Evolutionary conservation across 495 filamentous ascomycete genomes (phyloP).

Genomic region (Thermothielavioides terrestris): DNA sequence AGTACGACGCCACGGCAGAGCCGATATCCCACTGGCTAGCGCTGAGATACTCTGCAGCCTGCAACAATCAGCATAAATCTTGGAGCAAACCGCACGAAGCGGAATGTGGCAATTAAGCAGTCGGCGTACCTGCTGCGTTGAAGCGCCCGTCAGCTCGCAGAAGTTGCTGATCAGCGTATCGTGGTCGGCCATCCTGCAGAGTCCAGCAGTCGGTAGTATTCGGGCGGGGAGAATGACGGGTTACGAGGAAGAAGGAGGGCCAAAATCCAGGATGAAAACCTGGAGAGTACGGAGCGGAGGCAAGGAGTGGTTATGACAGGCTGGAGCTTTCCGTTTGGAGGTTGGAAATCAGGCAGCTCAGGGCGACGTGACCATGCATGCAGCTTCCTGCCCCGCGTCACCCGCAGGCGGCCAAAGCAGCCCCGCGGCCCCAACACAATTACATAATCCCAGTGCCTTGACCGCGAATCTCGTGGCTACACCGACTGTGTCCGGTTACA

Average conservation of each 20-base stretch:
- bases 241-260: too few species aligned
- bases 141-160: conserved; percentile 58
- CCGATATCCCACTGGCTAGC: conserved; percentile 63
- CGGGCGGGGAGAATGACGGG: too few species aligned
- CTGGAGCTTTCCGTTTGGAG: not conserved
- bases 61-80: not conserved
- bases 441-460: conserved; percentile 15
- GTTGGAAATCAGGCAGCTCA: conserved; percentile 17
- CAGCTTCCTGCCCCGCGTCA: conserved; percentile 8
- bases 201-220: too few species aligned
- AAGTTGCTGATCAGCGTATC: conserved; percentile 68
- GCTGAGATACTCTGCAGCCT: conserved; percentile 61
- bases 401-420: not conserved
- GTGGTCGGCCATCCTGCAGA: conserved; percentile 43
- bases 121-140: conserved; percentile 58
- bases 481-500: too few species aligned
- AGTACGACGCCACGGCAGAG: conserved; percentile 60
- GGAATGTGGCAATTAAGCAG: conserved; percentile 4
- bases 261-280: not conserved
- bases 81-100: not conserved
- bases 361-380: conserved; percentile 6
- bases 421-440: conserved; percentile 6
- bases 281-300: not conserved
- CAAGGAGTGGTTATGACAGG: not conserved
- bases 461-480: too few species aligned